A percentile compares a stretch with the other conserved stretches of the same genome.
Conservation (phyloP, 495 filamentous ascomycete genomes). For the Rhizodiscina lignyota region DNA sequence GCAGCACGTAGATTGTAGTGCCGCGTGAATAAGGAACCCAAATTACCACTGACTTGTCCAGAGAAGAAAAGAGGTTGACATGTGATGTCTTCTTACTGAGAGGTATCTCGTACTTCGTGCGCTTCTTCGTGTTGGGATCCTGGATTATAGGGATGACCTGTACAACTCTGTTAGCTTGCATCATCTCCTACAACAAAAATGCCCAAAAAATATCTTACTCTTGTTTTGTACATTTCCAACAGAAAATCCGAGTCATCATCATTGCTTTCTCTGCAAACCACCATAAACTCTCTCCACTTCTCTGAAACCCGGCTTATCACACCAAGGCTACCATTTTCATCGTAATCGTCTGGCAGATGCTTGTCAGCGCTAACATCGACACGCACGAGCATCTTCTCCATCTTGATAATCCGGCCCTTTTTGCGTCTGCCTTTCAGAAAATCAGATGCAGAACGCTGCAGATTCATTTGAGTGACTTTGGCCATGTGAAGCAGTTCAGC, state of each 20-base stretch:
- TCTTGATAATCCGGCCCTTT: constrained; percentile 53
- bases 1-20: constrained; percentile 50
- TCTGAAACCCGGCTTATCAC: constrained; percentile 43
- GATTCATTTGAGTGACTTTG: constrained; percentile 14
- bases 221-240: constrained; percentile 53
- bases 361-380: constrained; percentile 37
- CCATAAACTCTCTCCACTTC: constrained; percentile 57
- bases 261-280: constrained; percentile 45
- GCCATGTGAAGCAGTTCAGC: constrained; percentile 14
- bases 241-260: constrained; percentile 37
- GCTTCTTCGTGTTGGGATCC: constrained; percentile 28
- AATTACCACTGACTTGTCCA: constrained; percentile 58
- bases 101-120: constrained; percentile 38
- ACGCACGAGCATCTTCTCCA: constrained; percentile 58
- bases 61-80: constrained; percentile 53
- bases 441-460: constrained; percentile 10
- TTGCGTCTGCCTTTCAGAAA: constrained; percentile 18
- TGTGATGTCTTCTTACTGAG: constrained; percentile 35
- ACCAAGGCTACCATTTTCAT: constrained; percentile 47
- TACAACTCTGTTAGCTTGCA: too few relatives aligned
- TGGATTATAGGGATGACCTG: constrained; percentile 46
- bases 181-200: too few relatives aligned
- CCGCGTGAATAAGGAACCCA: constrained; percentile 41
- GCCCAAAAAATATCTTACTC: constrained; percentile 18
- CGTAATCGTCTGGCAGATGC: constrained; percentile 42